Percentiles rank a stretch among this genome's conserved stretches.
Conservation (phyloP, 2,329 filamentous ascomycete species). For the Drechmeria coniospora region DNA sequence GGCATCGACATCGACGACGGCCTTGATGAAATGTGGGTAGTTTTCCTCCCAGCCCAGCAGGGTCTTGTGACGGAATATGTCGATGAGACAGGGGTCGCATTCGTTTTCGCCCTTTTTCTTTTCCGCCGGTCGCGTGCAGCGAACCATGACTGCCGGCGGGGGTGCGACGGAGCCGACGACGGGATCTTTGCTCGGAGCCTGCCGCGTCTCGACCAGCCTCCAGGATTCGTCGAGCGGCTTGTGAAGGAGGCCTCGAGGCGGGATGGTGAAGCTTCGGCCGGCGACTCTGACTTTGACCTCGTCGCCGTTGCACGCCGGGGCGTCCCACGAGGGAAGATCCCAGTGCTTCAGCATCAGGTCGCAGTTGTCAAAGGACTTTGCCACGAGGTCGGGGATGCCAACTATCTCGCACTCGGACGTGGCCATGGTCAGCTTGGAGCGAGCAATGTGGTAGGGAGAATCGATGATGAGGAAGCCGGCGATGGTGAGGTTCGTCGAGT, state of each 20-base stretch:
- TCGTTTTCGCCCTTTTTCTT: constrained; percentile 2
- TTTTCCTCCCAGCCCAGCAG: constrained; percentile 14
- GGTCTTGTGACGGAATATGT: constrained; percentile 11
- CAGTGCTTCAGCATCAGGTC: constrained; percentile 14
- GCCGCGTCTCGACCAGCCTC: constrained; percentile 4
- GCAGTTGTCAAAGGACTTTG: constrained; percentile 15
- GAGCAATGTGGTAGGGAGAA: constrained; percentile 12
- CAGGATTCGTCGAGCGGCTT: constrained; percentile 8
- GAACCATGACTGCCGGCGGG: constrained; percentile 11
- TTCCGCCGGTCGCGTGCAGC: constrained; percentile 6
- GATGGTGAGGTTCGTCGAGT: constrained; percentile 9
- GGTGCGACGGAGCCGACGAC: constrained; percentile 4
- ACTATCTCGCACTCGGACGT: constrained; percentile 7
- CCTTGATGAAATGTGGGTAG: constrained; percentile 13
- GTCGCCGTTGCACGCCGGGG: constrained; percentile 5
- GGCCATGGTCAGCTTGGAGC: constrained; percentile 5
- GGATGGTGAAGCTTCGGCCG: constrained; percentile 6
- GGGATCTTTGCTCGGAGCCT: constrained; percentile 1
- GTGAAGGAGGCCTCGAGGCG: constrained; percentile 8
- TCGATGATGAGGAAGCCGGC: constrained; percentile 14
- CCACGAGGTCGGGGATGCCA: constrained; percentile 11
- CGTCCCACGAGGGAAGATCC: constrained; percentile 12
- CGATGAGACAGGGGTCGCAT: constrained; percentile 8
- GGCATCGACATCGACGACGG: constrained; percentile 12
- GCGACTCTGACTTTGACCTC: constrained; percentile 5